Percentiles rank a stretch among this genome's conserved stretches.
phyloP scores from a whole-genome alignment of 805 yeast species.

The Lipomyces mesembrius region DNA sequence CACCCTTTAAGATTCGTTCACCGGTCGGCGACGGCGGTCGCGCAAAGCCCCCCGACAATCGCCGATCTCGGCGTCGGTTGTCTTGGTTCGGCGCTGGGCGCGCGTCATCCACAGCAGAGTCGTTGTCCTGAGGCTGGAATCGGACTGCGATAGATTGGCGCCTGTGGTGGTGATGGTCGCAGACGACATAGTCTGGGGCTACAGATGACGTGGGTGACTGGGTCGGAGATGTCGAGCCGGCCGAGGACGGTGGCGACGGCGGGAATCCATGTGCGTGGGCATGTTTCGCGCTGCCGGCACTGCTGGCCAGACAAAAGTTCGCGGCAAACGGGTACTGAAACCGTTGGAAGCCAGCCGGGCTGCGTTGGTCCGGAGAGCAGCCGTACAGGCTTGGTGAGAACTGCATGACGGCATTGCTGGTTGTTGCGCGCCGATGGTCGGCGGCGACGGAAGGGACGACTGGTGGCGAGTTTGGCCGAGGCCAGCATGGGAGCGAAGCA shows the following conservation, averaged over 20 bases:
- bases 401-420: conserved; percentile 7
- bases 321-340: neutral
- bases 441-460: neutral
- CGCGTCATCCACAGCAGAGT: conserved; percentile 5
- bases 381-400: conserved; percentile 29
- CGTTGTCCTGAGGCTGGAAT: conserved; percentile 34
- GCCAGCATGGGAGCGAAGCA: conserved; percentile 20
- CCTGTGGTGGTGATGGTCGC: conserved; percentile 43
- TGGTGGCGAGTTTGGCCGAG: conserved; percentile 6
- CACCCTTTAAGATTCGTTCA: conserved; percentile 47
- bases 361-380: conserved; percentile 26
- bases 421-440: conserved; percentile 10
- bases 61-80: conserved; percentile 10
- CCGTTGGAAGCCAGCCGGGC: conserved; percentile 21
- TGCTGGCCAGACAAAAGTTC: neutral
- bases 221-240: neutral
- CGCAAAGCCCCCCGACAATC: conserved; percentile 33
- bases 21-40: conserved; percentile 46
- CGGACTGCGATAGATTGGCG: conserved; percentile 42
- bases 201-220: neutral
- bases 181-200: conserved; percentile 18
- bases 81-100: conserved; percentile 18
- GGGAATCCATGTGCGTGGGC: neutral
- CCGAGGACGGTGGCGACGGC: conserved; percentile 11
- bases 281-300: neutral